phyloP scores from a whole-genome alignment of 371 early-diverging fungal species.

The Cokeromyces recurvatus region DNA sequence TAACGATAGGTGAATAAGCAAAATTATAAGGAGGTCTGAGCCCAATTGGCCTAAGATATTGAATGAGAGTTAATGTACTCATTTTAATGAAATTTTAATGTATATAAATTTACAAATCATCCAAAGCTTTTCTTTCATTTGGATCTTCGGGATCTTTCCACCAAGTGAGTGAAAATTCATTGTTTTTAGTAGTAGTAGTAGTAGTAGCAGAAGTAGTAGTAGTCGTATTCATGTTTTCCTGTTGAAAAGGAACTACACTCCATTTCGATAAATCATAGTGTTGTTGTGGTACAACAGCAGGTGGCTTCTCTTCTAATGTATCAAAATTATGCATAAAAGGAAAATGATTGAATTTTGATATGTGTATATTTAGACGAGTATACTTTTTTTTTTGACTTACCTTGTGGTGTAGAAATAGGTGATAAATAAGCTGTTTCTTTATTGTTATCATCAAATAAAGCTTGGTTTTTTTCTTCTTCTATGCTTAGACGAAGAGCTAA shows the following conservation, averaged over 20 bases:
- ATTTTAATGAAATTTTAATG: too few species aligned
- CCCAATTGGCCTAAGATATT: conserved; percentile 29
- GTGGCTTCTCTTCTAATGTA: too few species aligned
- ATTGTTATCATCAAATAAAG: too few species aligned
- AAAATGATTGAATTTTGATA: too few species aligned
- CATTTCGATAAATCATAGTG: conserved; percentile 17
- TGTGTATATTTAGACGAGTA: too few species aligned
- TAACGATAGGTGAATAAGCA: conserved; percentile 27
- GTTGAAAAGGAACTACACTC: conserved; percentile 30
- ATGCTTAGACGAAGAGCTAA: conserved; percentile 5
- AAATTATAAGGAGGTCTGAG: conserved; percentile 38
- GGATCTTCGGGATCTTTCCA: conserved; percentile 44
- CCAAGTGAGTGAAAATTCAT: conserved; percentile 27
- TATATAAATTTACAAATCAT: conserved; percentile 19
- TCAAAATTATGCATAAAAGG: too few species aligned
- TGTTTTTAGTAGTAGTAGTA: neutral
- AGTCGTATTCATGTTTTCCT: neutral
- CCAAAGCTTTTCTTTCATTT: conserved; percentile 15
- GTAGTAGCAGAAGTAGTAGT: neutral
- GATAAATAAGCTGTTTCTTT: too few species aligned
- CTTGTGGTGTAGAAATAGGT: too few species aligned
- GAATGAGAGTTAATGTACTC: neutral
- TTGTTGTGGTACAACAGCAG: too few species aligned
- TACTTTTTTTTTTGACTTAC: too few species aligned
- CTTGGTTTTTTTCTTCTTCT: conserved; percentile 4